Evolutionary conservation across 73 alveolate genomes (phyloP).

Genomic region (Urostyla sp.): DNA sequence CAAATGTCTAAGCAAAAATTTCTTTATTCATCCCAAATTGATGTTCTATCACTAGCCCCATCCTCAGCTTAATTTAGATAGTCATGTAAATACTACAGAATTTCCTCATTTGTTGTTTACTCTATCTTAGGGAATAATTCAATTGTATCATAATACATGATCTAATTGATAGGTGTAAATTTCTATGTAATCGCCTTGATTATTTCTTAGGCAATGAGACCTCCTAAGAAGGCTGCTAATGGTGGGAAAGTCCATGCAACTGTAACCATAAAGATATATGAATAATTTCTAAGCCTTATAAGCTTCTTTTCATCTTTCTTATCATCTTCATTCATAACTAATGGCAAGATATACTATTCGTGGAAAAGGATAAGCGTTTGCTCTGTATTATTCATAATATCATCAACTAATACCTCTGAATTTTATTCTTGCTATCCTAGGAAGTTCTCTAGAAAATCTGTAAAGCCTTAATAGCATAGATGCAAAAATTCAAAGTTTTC

Average conservation of each 20-base stretch:
- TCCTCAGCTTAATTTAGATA: background rate
- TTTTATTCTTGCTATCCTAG: background rate
- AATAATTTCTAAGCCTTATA: background rate
- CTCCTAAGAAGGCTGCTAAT: slow-evolving; percentile 94
- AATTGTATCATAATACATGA: slow-evolving; percentile 75
- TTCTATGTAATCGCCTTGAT: slow-evolving; percentile 94
- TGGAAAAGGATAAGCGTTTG: background rate
- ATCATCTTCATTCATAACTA: background rate
- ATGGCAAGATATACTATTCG: background rate
- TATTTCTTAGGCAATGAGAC: slow-evolving; percentile 92
- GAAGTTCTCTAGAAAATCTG: background rate
- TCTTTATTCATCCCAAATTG: slow-evolving; percentile 3
- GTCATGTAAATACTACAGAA: slow-evolving; percentile 26
- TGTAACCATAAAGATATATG: background rate
- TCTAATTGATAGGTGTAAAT: slow-evolving; percentile 90
- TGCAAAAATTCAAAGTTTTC: slow-evolving; percentile 6
- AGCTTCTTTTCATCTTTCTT: background rate
- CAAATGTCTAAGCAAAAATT: slow-evolving; percentile 33
- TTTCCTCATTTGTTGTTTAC: slow-evolving; percentile 35
- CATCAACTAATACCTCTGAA: background rate
- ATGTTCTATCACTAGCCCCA: background rate
- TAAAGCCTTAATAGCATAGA: slow-evolving; percentile 3
- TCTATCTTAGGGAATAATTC: slow-evolving; percentile 84
- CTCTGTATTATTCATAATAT: background rate
- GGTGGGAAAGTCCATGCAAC: slow-evolving; percentile 73